Conservation (phyloP, 1,139 yeast species). For the Zhuliangozyma parablackwelliae region DNA sequence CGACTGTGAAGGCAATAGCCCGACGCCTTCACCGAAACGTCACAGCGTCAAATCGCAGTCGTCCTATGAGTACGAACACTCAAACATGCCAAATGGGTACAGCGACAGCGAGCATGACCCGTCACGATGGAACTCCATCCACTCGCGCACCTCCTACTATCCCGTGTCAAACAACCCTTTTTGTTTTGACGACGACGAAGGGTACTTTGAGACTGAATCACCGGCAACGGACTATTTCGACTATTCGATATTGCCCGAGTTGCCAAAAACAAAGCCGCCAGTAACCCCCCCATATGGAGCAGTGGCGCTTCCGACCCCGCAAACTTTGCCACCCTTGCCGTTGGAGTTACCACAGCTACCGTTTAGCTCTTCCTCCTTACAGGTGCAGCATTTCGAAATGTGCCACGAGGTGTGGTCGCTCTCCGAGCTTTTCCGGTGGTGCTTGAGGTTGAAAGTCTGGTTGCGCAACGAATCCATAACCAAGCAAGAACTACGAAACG, state of each 20-base stretch:
- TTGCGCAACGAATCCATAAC: slow-evolving; percentile 48
- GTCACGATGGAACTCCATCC: slow-evolving; percentile 14
- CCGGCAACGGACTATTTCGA: slow-evolving; percentile 34
- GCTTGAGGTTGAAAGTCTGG: slow-evolving; percentile 47
- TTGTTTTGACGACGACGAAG: slow-evolving; percentile 13
- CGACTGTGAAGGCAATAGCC: slow-evolving; percentile 10
- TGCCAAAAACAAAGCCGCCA: slow-evolving; percentile 17
- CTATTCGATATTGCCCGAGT: slow-evolving; percentile 38
- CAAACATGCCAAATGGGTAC: slow-evolving; percentile 5
- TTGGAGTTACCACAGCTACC: slow-evolving; percentile 55
- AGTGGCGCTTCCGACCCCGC: no score
- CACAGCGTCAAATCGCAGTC: neutral
- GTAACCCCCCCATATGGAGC: neutral
- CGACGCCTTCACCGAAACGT: slow-evolving; percentile 33
- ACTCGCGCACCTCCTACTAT: slow-evolving; percentile 11
- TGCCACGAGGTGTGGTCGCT: slow-evolving; percentile 39
- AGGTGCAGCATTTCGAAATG: slow-evolving; percentile 41
- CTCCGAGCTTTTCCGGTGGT: slow-evolving; percentile 45
- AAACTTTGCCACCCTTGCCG: slow-evolving; percentile 47
- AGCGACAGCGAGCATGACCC: slow-evolving; percentile 5
- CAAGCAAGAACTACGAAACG: slow-evolving; percentile 45
- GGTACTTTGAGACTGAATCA: slow-evolving; percentile 8
- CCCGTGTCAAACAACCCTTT: slow-evolving; percentile 12
- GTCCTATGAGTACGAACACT: neutral
- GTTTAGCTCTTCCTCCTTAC: slow-evolving; percentile 47